These are phyloP conservation scores for Mytilinidion resinicola DNA, from an alignment of 495 filamentous ascomycete genomes.

Conservation along the genomic window DNA sequence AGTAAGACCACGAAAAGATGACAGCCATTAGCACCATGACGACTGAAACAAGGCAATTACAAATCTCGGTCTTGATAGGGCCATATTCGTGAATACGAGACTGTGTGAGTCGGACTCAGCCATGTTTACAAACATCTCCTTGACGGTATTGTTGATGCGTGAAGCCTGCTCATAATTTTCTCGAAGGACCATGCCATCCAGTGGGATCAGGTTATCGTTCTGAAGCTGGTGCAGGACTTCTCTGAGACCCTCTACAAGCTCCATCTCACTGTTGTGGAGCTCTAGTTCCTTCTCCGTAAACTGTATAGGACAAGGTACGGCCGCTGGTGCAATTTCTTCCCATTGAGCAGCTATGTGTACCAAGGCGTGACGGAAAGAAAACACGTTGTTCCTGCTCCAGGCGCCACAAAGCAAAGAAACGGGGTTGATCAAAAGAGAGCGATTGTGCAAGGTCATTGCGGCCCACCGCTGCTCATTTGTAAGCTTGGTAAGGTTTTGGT, in stretches of 20 bases:
- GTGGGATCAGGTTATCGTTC: conserved; percentile 9
- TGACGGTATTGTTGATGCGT: conserved; percentile 4
- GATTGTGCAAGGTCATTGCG: no score
- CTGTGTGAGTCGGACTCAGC: conserved; percentile 9
- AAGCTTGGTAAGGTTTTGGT: no score
- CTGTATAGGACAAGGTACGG: conserved; percentile 6
- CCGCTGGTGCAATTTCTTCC: conserved; percentile 8
- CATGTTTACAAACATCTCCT: conserved; percentile 10
- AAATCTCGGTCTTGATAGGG: conserved; percentile 8
- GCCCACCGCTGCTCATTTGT: no score
- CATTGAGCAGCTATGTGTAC: conserved; percentile 9
- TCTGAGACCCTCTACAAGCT: conserved; percentile 12
- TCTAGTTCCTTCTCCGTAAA: conserved; percentile 12
- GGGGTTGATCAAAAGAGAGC: no score
- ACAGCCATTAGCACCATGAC: no score
- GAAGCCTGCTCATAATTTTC: conserved; percentile 13
- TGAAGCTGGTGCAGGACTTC: conserved; percentile 11
- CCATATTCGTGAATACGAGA: conserved; percentile 11
- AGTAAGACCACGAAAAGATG: no score
- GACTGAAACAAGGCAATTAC: no score
- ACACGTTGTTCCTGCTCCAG: no score
- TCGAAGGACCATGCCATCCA: conserved; percentile 9
- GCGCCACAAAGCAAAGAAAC: no score
- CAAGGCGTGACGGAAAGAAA: no score
- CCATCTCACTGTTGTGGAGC: conserved; percentile 11